Conservation (phyloP, 371 early-diverging fungal species). For the Saksenaea oblongispora region DNA sequence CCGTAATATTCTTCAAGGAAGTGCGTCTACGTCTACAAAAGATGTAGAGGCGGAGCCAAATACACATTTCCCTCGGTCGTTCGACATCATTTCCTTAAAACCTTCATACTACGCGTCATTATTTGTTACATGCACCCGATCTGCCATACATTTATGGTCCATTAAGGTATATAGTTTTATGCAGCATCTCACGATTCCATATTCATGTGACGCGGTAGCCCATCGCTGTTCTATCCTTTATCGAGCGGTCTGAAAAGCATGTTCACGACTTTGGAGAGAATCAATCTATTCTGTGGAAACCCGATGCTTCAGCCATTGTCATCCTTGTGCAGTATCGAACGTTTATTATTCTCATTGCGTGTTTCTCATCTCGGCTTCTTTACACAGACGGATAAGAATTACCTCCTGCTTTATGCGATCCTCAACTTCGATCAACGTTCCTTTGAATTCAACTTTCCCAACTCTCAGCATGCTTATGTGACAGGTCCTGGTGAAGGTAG, state of each 20-base stretch:
- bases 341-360: background rate
- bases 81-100: slow-evolving; percentile 33
- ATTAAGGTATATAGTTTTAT: slow-evolving; percentile 38
- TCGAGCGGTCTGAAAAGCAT: slow-evolving; percentile 50
- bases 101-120: slow-evolving; percentile 46
- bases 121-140: slow-evolving; percentile 42
- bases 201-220: slow-evolving; percentile 29
- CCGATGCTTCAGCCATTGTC: slow-evolving; percentile 42
- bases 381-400: slow-evolving; percentile 43
- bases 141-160: slow-evolving; percentile 48
- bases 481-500: slow-evolving; percentile 54
- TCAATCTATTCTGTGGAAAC: slow-evolving; percentile 43
- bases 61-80: slow-evolving; percentile 17
- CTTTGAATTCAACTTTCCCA: slow-evolving; percentile 46
- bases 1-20: slow-evolving; percentile 13
- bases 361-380: background rate
- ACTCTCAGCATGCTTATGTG: slow-evolving; percentile 39
- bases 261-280: slow-evolving; percentile 52
- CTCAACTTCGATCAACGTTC: slow-evolving; percentile 44
- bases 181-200: background rate
- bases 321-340: slow-evolving; percentile 32
- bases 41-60: slow-evolving; percentile 10
- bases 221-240: slow-evolving; percentile 41
- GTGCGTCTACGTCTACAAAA: slow-evolving; percentile 13
- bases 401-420: slow-evolving; percentile 46